These are phyloP conservation scores for Meyerozyma athensensis DNA, from an alignment of 1,139 yeast genomes.

Conservation along the genomic window DNA sequence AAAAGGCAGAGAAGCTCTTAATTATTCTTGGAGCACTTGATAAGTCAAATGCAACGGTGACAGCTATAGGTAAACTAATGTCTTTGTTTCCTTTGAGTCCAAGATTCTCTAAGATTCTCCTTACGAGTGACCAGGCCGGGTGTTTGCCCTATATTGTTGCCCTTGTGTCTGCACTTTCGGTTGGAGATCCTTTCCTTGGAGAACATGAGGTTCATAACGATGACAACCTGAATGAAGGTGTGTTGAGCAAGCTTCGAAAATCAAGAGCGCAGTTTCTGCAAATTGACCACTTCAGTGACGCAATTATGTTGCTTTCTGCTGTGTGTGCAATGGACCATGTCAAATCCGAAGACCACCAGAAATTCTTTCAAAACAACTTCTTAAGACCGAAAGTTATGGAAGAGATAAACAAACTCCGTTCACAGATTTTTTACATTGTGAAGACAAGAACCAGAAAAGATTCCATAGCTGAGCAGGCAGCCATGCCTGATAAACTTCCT, in stretches of 20 bases:
- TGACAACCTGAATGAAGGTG: constrained; percentile 34
- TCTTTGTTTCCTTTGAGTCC: constrained; percentile 91
- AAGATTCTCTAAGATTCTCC: constrained; percentile 82
- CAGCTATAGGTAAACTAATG: constrained; percentile 82
- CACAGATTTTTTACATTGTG: constrained; percentile 74
- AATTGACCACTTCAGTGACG: constrained; percentile 72
- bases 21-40: constrained; percentile 78
- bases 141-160: constrained; percentile 87
- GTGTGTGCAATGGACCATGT: constrained; percentile 87
- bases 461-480: constrained; percentile 44
- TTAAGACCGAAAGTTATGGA: constrained; percentile 71
- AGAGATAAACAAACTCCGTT: constrained; percentile 76
- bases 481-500: constrained; percentile 50
- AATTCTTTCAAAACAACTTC: constrained; percentile 57
- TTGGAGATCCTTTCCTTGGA: constrained; percentile 83
- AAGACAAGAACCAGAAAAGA: constrained; percentile 58
- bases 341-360: constrained; percentile 36
- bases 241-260: constrained; percentile 48
- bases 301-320: constrained; percentile 69
- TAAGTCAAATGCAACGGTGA: constrained; percentile 43
- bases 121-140: constrained; percentile 80
- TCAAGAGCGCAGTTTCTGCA: constrained; percentile 58
- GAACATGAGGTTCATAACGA: constrained; percentile 53
- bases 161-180: constrained; percentile 86
- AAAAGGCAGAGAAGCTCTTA: constrained; percentile 64